A percentile compares a stretch with the other conserved stretches of the same genome.
Conservation (phyloP, 306 rosid genomes). For the Ochetophila trinervis region DNA sequence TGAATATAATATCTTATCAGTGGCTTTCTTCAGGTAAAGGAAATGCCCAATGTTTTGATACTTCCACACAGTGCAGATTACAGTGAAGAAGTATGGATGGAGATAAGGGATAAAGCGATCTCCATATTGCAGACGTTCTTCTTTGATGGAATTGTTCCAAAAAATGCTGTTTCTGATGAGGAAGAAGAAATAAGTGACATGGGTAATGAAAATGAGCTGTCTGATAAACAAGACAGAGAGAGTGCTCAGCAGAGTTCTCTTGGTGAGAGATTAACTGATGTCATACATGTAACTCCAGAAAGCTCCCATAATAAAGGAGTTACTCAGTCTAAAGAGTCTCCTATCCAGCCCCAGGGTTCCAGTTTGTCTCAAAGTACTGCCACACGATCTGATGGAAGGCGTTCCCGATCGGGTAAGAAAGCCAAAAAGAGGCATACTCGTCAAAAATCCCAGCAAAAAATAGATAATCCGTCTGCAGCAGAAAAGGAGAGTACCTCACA, state of each 20-base stretch:
- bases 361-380: slow-evolving; percentile 61
- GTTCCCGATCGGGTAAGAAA: slow-evolving; percentile 87
- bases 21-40: slow-evolving; percentile 76
- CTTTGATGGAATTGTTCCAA: slow-evolving; percentile 73
- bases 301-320: slow-evolving; percentile 62
- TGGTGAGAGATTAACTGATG: slow-evolving; percentile 58
- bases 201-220: slow-evolving; percentile 61
- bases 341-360: slow-evolving; percentile 62
- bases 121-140: slow-evolving; percentile 83
- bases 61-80: slow-evolving; percentile 99
- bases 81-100: slow-evolving; percentile 99
- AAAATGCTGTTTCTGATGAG: slow-evolving; percentile 68
- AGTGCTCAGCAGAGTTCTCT: slow-evolving; percentile 49
- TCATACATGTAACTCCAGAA: slow-evolving; percentile 47
- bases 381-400: slow-evolving; percentile 73
- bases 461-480: slow-evolving; percentile 48
- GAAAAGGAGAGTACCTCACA: slow-evolving; percentile 75
- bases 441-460: slow-evolving; percentile 69
- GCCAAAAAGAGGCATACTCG: slow-evolving; percentile 85
- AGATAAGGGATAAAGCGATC: slow-evolving; percentile 94
- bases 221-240: slow-evolving; percentile 54
- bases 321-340: slow-evolving; percentile 49
- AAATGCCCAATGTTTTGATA: slow-evolving; percentile 97
- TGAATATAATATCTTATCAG: slow-evolving; percentile 14
- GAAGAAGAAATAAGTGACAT: slow-evolving; percentile 67